Evolutionary conservation across 805 yeast species (phyloP), one percentile per base, ranked within the genome.

Genomic region (Barnettozyma vustinii): DNA sequence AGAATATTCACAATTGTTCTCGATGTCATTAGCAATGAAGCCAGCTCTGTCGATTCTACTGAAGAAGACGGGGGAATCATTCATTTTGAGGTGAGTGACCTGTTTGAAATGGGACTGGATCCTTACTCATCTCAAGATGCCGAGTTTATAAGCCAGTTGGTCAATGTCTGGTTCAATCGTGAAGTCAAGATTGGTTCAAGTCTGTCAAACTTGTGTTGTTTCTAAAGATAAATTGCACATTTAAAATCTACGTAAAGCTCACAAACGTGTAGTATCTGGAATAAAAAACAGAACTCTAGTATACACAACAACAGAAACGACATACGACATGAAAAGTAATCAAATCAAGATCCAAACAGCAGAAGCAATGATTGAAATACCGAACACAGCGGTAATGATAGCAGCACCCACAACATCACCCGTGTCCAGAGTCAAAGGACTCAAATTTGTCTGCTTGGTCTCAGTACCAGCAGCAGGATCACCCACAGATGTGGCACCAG

Each of bases 401-500:
- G 82, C 75, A 2, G 87, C 88, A 46, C 88, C 88, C 1, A 83
- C 87, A 44, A 65, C 69, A 60, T 77, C 83, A 9, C 75, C 76
- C 3, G 54, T 52, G 46, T 61, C 61, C 39, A 78, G 57, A 20
- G 58, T 52, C 46, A 74, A 64, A 30, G 76, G 74, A 35, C 64
- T 54, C 9, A 70, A 61, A 45, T 66, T 66, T 1, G 72, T 62
- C 15, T 53, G 55, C 5, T 66, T 45, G 9, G 71, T 56, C 47
- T 68, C 67, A 35, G 78, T 71, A 46, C 94, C 95, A 16, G 85
- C 89, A 39, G 79, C 72, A 5, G 80, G 76, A 58, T 79, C 73
- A 48, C 89, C 88, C 9, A 56, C 46, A 0, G 90, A 83, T 1
- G 87, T 68, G 32, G 87, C 95, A 44, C 94, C 94, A 19, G 72